A percentile compares a stretch with the other conserved stretches of the same genome.
Evolutionary conservation across 768 basidiomycete genomes (phyloP).

Genomic region (Serendipita indica): DNA sequence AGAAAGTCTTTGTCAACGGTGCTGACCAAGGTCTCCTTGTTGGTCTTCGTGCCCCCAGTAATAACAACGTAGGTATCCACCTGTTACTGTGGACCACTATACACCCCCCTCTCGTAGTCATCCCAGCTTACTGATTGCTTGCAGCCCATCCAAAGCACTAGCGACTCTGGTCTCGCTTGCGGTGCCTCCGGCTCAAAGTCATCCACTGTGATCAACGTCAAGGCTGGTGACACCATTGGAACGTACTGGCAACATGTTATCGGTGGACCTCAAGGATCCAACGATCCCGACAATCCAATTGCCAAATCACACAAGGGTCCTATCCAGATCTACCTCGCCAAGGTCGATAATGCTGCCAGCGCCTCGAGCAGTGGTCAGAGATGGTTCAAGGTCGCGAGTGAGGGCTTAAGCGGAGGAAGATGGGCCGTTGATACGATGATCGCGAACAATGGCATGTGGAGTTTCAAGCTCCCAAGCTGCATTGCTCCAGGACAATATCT

Average conservation of each 20-base stretch:
- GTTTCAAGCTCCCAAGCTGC: slow-evolving; percentile 1
- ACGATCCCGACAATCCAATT: not conserved
- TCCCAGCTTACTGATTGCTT: not conserved
- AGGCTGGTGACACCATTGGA: not conserved
- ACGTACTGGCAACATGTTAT: not conserved
- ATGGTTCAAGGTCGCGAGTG: slow-evolving; percentile 9
- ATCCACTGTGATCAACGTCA: not conserved
- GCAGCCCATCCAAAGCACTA: not conserved
- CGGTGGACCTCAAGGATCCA: not conserved
- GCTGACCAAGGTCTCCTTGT: not conserved
- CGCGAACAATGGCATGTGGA: not conserved
- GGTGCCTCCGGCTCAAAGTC: not conserved
- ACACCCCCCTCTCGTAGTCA: not conserved
- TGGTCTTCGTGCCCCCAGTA: not conserved
- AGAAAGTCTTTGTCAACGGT: not conserved
- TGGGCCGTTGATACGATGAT: not conserved
- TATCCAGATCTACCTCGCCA: slow-evolving; percentile 6
- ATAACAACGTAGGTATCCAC: not conserved
- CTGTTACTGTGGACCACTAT: not conserved
- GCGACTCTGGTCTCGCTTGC: not conserved
- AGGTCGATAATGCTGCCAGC: slow-evolving; percentile 2
- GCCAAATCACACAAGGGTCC: not conserved
- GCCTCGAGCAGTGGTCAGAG: not conserved
- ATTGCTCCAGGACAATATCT: slow-evolving; percentile 9
- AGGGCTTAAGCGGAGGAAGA: not conserved